Base-by-base conservation (phyloP, 305 asterid species). In the Fraxinus dipetala region DNA sequence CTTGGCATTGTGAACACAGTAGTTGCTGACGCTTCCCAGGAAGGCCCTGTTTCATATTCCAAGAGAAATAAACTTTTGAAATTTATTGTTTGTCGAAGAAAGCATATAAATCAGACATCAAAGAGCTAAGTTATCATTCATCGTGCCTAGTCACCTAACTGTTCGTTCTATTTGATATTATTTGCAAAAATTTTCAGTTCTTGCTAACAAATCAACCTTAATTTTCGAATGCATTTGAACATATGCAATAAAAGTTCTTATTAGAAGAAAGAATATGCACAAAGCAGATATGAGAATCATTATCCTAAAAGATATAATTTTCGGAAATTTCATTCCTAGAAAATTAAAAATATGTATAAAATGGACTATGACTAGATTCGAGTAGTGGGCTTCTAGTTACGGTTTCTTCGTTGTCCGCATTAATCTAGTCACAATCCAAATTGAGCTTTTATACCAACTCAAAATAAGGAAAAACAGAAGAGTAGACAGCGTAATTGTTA, bases 11-110 rank as follows among this genome's bases (percentile, higher is more conserved):
- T 91, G 91, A 35, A 88, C 92, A 69, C 92, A 86, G 77, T 86
- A 90, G 80, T 89, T 88, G 89, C 93, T 88, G 24, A 92, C 92
- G 72, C 94, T 91, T 80, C 95, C 95, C 70, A 91, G 85, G 86
- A 93, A 85, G 24, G 86, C 89, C 93, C 92, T 91, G 86, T 77
- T 35, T 0, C 30, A 81, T 32, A 8, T 72, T 48, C 24, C 72
- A 26, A 32, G 9, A 6, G 13, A 59, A 31, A 7, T 14, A 13
- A 31, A 4, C 6, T 3, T 22, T 11, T 0, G 1, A 84, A 82
- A 6, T 40, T 5, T 20, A 6, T 45, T 10, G 35, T 3, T 18
- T 34, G 75, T 16, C 5, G 0, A 31, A 45, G 61, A 48, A 38
- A 75, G 20, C 61, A 9, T 1, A 20, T 10, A 45, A 75, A 20